Evolutionary conservation across 257 asterid genomes (phyloP).

Genomic region (Ocimum tenuiflorum): DNA sequence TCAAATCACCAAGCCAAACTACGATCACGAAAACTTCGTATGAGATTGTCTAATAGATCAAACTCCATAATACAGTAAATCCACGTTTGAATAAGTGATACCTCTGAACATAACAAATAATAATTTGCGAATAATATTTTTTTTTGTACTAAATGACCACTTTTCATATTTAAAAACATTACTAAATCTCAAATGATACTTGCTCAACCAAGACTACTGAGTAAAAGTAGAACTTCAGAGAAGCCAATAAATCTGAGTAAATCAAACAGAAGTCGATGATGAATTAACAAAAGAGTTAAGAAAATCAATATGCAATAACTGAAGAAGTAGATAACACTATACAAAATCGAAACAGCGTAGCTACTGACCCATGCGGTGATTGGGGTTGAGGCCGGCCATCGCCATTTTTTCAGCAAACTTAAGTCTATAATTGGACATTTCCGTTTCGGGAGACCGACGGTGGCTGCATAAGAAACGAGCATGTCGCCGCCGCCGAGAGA

Average conservation of each 20-base stretch:
- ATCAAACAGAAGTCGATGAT: neutral
- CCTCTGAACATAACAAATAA: neutral
- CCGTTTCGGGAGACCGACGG: conserved; percentile 22
- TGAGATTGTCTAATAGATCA: too few relatives aligned
- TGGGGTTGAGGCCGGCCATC: conserved; percentile 76
- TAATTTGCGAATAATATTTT: neutral
- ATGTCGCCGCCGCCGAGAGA: conserved; percentile 3
- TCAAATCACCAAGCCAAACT: neutral
- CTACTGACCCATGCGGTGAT: conserved; percentile 64
- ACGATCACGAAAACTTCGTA: neutral
- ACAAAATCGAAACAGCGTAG: neutral
- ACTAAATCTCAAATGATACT: neutral
- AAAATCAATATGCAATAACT: neutral
- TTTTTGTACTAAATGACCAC: too few relatives aligned
- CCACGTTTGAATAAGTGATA: neutral
- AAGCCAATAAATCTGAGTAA: neutral
- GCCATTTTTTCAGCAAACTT: conserved; percentile 63
- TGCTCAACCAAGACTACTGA: neutral
- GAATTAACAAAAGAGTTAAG: neutral
- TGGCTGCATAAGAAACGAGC: conserved; percentile 51
- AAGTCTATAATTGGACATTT: conserved; percentile 35
- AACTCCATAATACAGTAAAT: too few relatives aligned
- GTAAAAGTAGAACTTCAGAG: neutral
- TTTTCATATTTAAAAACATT: neutral
- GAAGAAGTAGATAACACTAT: neutral